Evolutionary conservation across 1,284 basidiomycete species (phyloP).

Genomic region (Tilletia walkeri): DNA sequence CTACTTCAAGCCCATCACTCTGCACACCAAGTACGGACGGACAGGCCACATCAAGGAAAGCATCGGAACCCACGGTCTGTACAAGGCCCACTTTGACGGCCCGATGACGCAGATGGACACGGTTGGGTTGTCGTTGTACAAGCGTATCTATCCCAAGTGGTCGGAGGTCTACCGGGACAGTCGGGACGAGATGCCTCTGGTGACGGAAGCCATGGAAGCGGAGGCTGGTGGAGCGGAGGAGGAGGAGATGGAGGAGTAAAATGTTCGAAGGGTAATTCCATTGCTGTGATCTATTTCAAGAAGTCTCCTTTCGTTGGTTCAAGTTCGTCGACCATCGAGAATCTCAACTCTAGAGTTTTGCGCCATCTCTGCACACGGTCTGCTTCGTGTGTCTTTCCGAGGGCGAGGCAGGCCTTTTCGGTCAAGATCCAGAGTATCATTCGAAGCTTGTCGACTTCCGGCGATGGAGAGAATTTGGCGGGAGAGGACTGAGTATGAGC

Average conservation of each 20-base stretch:
- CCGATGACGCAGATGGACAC: conserved; percentile 95
- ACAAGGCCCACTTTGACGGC: conserved; percentile 91
- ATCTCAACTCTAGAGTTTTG: neutral
- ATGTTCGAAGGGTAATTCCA: too few relatives aligned
- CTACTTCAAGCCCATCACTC: conserved; percentile 89
- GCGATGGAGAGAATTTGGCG: neutral
- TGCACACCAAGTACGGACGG: conserved; percentile 88
- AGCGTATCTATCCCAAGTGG: conserved; percentile 86
- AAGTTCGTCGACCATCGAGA: too few relatives aligned
- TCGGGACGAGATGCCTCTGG: conserved; percentile 27
- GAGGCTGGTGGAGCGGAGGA: neutral
- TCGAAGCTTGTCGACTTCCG: neutral
- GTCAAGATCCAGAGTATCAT: neutral
- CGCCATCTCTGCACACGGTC: conserved; percentile 3
- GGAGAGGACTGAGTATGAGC: neutral
- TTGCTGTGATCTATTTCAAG: neutral
- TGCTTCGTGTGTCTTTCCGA: neutral
- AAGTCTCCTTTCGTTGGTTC: neutral
- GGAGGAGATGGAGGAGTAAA: neutral
- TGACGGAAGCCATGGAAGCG: neutral
- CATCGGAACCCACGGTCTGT: conserved; percentile 96
- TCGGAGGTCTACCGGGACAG: conserved; percentile 22
- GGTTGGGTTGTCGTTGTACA: conserved; percentile 85
- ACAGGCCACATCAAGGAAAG: conserved; percentile 86
- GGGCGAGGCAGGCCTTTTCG: neutral